phyloP scores from a whole-genome alignment of 176 grass and related monocot species.

The Oryza meyeriana region DNA sequence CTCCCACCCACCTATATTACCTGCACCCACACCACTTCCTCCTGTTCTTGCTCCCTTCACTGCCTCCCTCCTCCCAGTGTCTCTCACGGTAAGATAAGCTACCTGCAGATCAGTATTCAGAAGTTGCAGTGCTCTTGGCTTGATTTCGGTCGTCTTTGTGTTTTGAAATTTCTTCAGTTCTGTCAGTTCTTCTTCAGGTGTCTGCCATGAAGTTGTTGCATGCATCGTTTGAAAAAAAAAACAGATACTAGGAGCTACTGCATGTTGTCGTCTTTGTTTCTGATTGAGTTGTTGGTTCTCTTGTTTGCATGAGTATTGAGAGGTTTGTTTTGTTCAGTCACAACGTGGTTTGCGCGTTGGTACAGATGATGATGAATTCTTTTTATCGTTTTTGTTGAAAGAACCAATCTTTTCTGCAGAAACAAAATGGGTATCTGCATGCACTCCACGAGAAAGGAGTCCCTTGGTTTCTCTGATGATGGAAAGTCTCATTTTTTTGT shows the following conservation, averaged over 20 bases:
- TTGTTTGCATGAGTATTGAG: neutral
- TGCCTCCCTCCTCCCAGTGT: constrained; percentile 5
- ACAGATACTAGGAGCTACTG: neutral
- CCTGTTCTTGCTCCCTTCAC: constrained; percentile 30
- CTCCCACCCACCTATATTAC: constrained; percentile 31
- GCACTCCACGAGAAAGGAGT: constrained; percentile 16
- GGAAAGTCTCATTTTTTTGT: neutral
- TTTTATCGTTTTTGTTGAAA: neutral
- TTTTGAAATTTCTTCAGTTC: neutral
- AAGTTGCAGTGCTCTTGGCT: neutral
- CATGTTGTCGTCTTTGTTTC: neutral
- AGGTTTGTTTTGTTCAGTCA: neutral
- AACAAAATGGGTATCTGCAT: constrained; percentile 31
- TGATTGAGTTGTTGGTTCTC: neutral
- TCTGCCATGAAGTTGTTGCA: neutral
- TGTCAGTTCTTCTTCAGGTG: neutral
- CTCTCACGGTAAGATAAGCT: constrained; percentile 17
- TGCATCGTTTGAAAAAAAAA: neutral
- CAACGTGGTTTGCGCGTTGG: neutral
- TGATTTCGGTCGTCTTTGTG: no score
- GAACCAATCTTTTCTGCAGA: constrained; percentile 17
- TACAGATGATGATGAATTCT: neutral
- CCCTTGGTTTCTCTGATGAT: neutral
- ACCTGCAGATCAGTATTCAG: neutral
- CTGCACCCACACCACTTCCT: constrained; percentile 34